Conservation (phyloP, 805 yeast genomes). For the Osmozyma mogii region DNA sequence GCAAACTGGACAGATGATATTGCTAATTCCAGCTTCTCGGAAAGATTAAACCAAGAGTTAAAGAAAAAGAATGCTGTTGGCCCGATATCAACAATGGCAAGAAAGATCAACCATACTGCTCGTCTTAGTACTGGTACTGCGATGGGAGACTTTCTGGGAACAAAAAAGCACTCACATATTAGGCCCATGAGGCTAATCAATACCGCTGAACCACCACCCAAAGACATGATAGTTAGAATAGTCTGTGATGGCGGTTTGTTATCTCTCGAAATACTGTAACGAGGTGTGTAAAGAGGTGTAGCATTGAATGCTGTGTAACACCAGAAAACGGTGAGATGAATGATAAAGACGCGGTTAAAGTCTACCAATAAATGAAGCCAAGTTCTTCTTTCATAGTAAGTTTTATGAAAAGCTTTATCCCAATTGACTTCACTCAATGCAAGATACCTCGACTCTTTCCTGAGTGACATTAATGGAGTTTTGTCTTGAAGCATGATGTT, state of each 20-base stretch:
- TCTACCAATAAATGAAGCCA: constrained; percentile 45
- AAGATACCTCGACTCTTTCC: constrained; percentile 48
- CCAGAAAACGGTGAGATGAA: constrained; percentile 73
- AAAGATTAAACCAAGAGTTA: constrained; percentile 24
- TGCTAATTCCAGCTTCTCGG: constrained; percentile 28
- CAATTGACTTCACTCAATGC: constrained; percentile 44
- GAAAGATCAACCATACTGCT: constrained; percentile 30
- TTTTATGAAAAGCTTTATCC: constrained; percentile 36
- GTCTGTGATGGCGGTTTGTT: constrained; percentile 56
- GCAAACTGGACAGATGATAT: constrained; percentile 49
- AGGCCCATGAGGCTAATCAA: constrained; percentile 50
- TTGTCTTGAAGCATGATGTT: constrained; percentile 41
- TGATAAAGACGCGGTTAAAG: constrained; percentile 53
- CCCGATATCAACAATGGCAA: constrained; percentile 36
- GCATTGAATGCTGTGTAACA: constrained; percentile 63
- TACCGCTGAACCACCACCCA: constrained; percentile 58
- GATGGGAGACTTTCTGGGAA: constrained; percentile 71
- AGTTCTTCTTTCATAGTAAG: constrained; percentile 40
- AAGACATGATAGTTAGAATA: constrained; percentile 48
- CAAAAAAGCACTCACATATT: constrained; percentile 49
- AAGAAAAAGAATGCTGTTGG: constrained; percentile 51
- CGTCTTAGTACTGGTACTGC: constrained; percentile 51
- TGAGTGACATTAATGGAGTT: constrained; percentile 42
- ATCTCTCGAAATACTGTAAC: constrained; percentile 45
- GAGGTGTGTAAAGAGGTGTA: constrained; percentile 55